Evolutionary conservation across 495 filamentous ascomycete genomes (phyloP).

Genomic region (Penicillium daleae): DNA sequence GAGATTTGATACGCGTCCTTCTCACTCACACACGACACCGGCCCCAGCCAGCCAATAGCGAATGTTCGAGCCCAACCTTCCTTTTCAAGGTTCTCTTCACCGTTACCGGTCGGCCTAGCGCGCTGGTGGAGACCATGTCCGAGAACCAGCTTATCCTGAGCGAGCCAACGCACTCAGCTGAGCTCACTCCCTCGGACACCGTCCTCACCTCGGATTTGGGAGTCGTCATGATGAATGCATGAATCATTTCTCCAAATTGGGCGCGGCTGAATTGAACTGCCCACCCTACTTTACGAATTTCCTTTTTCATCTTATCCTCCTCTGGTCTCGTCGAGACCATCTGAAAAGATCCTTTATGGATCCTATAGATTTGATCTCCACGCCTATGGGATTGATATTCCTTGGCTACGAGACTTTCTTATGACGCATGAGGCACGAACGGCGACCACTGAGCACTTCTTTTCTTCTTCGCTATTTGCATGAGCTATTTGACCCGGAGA

Average conservation of each 20-base stretch:
- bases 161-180: conserved; percentile 33
- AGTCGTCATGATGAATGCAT: conserved; percentile 48
- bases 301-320: conserved; percentile 12
- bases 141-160: conserved; percentile 41
- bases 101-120: conserved; percentile 39
- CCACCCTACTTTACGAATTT: conserved; percentile 28
- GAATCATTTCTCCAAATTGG: conserved; percentile 8
- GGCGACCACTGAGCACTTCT: conserved; percentile 23
- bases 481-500: conserved; percentile 12
- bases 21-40: conserved; percentile 44
- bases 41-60: conserved; percentile 22
- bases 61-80: conserved; percentile 35
- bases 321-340: conserved; percentile 8
- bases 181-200: conserved; percentile 26
- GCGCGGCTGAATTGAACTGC: neutral
- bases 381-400: neutral
- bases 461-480: conserved; percentile 12
- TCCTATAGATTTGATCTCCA: conserved; percentile 22
- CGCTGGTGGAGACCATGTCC: conserved; percentile 44
- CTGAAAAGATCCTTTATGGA: conserved; percentile 15
- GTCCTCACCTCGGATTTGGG: conserved; percentile 38
- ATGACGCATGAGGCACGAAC: conserved; percentile 31
- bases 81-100: conserved; percentile 51
- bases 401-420: conserved; percentile 17
- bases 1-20: conserved; percentile 41